phyloP scores from a whole-genome alignment of 257 asterid genomes.

The Anisodus tanguticus region DNA sequence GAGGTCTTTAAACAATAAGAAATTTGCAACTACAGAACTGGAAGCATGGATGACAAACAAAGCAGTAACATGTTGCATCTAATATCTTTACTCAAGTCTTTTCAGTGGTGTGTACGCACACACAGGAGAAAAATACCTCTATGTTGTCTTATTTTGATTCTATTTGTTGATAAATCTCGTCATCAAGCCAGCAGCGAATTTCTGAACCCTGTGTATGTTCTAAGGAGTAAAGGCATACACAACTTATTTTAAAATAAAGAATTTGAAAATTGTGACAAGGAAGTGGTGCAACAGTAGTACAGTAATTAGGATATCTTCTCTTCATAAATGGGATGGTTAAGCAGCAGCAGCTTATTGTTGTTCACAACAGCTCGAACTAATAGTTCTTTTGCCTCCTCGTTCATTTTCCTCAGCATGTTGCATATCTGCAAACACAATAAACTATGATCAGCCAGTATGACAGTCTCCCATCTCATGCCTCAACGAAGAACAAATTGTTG shows the following conservation, averaged over 20 bases:
- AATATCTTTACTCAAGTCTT: constrained; percentile 17
- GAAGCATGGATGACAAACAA: constrained; percentile 12
- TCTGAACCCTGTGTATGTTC: constrained; percentile 66
- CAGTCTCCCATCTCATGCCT: constrained; percentile 16
- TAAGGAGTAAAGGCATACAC: constrained; percentile 53
- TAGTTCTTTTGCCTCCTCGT: constrained; percentile 81
- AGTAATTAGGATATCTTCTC: constrained; percentile 80
- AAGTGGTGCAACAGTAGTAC: background rate
- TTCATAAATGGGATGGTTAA: constrained; percentile 65
- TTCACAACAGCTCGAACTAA: constrained; percentile 72
- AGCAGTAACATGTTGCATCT: background rate
- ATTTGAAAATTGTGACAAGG: constrained; percentile 16
- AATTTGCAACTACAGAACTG: constrained; percentile 1
- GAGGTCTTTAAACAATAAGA: background rate
- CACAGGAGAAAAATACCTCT: constrained; percentile 24
- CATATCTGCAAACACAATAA: constrained; percentile 64
- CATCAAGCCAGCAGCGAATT: constrained; percentile 52
- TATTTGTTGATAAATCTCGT: constrained; percentile 14
- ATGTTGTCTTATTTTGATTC: constrained; percentile 4
- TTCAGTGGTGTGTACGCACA: background rate
- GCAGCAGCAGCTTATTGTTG: constrained; percentile 84
- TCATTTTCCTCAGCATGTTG: constrained; percentile 70
- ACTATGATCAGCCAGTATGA: constrained; percentile 2
- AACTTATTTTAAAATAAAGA: constrained; percentile 24
- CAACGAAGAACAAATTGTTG: background rate